Evolutionary conservation across 257 asterid genomes (phyloP).

Genomic region (Nicotiana tomentosiformis): DNA sequence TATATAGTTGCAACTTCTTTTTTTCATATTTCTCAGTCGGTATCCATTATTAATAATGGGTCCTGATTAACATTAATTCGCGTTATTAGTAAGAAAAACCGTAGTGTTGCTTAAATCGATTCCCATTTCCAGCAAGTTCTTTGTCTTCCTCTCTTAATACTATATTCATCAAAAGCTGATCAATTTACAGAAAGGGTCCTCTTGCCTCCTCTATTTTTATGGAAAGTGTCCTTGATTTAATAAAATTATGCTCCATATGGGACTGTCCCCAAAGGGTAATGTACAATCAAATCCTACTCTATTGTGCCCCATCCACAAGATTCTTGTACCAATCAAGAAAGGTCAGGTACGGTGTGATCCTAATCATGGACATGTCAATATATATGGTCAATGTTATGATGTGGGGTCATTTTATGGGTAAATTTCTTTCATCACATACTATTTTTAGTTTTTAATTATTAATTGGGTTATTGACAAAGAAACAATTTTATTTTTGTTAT

Average conservation of each 20-base stretch:
- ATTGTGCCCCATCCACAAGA: constrained; percentile 1
- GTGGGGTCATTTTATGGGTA: neutral
- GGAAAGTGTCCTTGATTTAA: neutral
- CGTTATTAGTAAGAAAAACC: too few species aligned
- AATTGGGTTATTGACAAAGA: neutral
- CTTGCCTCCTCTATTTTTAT: neutral
- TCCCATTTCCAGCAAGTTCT: neutral
- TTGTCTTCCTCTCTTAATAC: neutral
- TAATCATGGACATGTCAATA: neutral
- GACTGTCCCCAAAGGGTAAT: neutral
- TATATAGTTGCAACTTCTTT: too few species aligned
- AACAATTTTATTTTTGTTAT: neutral
- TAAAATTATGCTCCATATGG: neutral
- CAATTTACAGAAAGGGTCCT: neutral
- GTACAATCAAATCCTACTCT: neutral
- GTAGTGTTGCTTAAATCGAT: too few species aligned
- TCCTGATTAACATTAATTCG: too few species aligned
- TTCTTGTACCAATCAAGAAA: neutral
- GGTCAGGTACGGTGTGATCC: neutral
- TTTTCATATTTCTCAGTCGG: too few species aligned
- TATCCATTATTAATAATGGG: too few species aligned
- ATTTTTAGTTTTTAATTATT: neutral
- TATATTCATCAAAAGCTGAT: neutral
- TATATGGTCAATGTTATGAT: neutral
- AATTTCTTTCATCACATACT: neutral